A percentile compares a stretch with the other conserved stretches of the same genome.
These are phyloP conservation scores for Extremus antarcticus DNA, from an alignment of 495 filamentous ascomycete genomes.

Conservation along the genomic window DNA sequence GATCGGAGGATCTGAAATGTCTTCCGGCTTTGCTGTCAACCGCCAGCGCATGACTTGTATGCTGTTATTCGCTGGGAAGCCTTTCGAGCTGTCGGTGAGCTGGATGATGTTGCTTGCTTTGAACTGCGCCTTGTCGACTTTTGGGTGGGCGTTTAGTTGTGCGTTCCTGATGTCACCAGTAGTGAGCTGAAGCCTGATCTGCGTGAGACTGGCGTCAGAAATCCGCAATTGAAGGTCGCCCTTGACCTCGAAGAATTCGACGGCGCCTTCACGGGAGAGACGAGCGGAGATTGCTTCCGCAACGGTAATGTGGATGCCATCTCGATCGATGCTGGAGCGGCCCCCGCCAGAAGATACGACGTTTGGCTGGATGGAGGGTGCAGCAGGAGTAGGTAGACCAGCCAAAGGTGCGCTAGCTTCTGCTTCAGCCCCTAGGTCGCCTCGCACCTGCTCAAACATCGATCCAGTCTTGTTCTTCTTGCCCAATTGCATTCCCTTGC, in stretches of 20 bases:
- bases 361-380: constrained; percentile 23
- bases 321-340: constrained; percentile 35
- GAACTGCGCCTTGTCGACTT: constrained; percentile 81
- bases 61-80: constrained; percentile 83
- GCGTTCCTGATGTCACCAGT: constrained; percentile 65
- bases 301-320: constrained; percentile 64
- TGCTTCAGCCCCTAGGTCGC: constrained; percentile 69
- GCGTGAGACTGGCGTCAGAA: constrained; percentile 73
- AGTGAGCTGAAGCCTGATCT: constrained; percentile 69
- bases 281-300: constrained; percentile 80
- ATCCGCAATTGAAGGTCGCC: constrained; percentile 85
- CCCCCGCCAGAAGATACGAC: constrained; percentile 47
- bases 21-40: constrained; percentile 57
- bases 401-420: constrained; percentile 71
- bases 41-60: constrained; percentile 87
- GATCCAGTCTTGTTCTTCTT: constrained; percentile 95
- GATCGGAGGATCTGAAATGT: constrained; percentile 66
- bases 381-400: constrained; percentile 49
- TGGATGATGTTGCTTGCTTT: constrained; percentile 69
- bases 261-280: constrained; percentile 69
- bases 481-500: constrained; percentile 96
- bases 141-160: constrained; percentile 87
- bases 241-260: constrained; percentile 76
- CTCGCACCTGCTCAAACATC: constrained; percentile 91
- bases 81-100: constrained; percentile 67